Base-by-base conservation (phyloP, 495 filamentous ascomycete species). In the Xylaria sp. region DNA sequence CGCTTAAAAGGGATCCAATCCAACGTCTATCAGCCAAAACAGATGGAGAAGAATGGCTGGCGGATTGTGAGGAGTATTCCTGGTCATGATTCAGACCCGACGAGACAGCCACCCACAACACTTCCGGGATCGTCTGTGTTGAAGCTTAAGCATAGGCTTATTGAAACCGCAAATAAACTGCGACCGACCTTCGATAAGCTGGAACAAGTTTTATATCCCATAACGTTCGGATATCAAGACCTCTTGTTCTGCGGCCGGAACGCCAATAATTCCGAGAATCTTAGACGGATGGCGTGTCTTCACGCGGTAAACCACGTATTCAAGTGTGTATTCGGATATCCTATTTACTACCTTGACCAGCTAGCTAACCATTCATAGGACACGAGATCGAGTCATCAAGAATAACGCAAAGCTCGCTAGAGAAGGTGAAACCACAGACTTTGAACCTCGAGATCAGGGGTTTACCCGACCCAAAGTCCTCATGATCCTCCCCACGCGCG, bases 401-500 rank as follows among this genome's bases (percentile, higher is more conserved):
- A 97, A 97, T 81, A 97, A 94, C 75, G 88, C 90, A 26, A 91
- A 90, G 65, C 82, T 97, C 14, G 86, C 86, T 67, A 85, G 88
- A 50, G 78, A 86, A 31, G 76, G 80, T n/a, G 83, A 81, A 21
- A 87, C 88, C 57, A 77, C 79, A 26, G 89, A 92, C 37, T 82
- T 93, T 29, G 96, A 98, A 64, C 83, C 94, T 35, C 89, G 94
- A 55, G 97, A 98, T 78, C 96, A 98, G 81, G 96, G 97, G 5
- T 99, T 98, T 79, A 97, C 96, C 0, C 87, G 96, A 2, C 96
- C 97, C 8, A 98, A 97, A 75, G 90, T 98, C 21, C 87, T 99
- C 29, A 91, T 97, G 73, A 85, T 99, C 48, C 81, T 97, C 9
- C 95, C 96, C 2, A 98, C 96, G 0, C 86, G 93, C 55, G 90